Base-by-base conservation (phyloP, 805 yeast genomes). In the Lachancea waltii region DNA sequence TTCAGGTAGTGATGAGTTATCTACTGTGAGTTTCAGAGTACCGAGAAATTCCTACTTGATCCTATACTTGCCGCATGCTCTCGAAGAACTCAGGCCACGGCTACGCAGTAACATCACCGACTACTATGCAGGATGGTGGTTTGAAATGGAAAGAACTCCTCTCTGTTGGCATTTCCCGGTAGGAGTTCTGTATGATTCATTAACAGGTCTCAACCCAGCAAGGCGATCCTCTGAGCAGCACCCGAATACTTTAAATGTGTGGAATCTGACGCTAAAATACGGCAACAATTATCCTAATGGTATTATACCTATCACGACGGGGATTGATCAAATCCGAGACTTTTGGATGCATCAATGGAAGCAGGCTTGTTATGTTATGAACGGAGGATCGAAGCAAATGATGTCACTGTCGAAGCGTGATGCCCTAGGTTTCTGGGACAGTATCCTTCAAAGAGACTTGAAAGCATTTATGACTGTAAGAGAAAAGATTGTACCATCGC, bases 321-420 rank as follows among this genome's bases (percentile, higher is more conserved):
- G 68, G 60, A 31, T 30, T 4, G 40, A 44, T 2, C 58, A 56
- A 33, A 41, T 57, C 3, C 43, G 45, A 32, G 72, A 69, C 35
- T 69, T 74, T 35, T 79, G 92, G 80, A 63, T 79, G 43, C 87
- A 90, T 54, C 86, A 78, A 42, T 62, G 86, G 54, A 90, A 92
- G 51, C 97, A 90, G 53, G 73, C 86, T 4, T 77, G 86, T 50
- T 85, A 70, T 51, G 75, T 86, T 0, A 57, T 83, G 25, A 77
- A 80, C 46, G 95, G 95, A 0, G 72, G 76, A n/a, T 71, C 95
- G 5, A 85, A 82, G 44, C 71, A 77, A 2, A 74, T 90, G n/a
- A 82, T 90, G 95, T 69, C 69, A 18, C 62, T 90, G 38, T 74
- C 92, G 5, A 78, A 75, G 43, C 68, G 67, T 1, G 79, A 81